phyloP scores from a whole-genome alignment of 345 rosid genomes.

The Nephelium lappaceum region DNA sequence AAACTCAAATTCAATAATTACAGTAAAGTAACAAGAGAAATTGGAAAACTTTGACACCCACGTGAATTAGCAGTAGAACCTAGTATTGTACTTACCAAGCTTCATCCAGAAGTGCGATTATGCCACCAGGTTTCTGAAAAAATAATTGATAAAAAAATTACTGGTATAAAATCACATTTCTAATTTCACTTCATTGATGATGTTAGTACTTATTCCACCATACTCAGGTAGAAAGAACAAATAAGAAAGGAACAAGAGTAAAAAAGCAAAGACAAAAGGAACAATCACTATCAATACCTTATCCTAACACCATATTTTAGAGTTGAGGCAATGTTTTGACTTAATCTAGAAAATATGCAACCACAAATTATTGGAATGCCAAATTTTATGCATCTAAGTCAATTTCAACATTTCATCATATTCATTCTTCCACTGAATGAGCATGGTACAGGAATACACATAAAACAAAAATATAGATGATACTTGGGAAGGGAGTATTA shows the following conservation, averaged over 20 bases:
- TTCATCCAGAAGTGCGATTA: conserved; percentile 97
- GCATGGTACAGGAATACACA: conserved; percentile 6
- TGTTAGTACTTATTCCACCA: background rate
- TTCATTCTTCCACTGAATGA: background rate
- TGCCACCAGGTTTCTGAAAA: conserved; percentile 99
- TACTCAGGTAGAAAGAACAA: background rate
- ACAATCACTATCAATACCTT: background rate
- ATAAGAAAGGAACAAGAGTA: too few relatives aligned
- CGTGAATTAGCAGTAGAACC: background rate
- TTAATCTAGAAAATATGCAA: background rate
- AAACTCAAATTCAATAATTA: conserved; percentile 11
- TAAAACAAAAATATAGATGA: conserved; percentile 23
- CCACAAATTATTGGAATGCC: background rate
- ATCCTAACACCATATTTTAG: background rate
- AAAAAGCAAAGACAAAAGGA: background rate
- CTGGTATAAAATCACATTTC: background rate
- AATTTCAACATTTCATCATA: background rate
- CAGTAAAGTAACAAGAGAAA: conserved; percentile 1
- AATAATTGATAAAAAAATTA: conserved; percentile 9
- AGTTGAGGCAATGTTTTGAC: conserved; percentile 1
- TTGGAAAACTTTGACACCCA: conserved; percentile 8
- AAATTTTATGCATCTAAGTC: background rate
- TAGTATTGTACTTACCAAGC: conserved; percentile 75
- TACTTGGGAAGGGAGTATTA: background rate
- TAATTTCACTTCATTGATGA: background rate